Conservation (phyloP, 306 rosid species). For the Trifolium repens region DNA sequence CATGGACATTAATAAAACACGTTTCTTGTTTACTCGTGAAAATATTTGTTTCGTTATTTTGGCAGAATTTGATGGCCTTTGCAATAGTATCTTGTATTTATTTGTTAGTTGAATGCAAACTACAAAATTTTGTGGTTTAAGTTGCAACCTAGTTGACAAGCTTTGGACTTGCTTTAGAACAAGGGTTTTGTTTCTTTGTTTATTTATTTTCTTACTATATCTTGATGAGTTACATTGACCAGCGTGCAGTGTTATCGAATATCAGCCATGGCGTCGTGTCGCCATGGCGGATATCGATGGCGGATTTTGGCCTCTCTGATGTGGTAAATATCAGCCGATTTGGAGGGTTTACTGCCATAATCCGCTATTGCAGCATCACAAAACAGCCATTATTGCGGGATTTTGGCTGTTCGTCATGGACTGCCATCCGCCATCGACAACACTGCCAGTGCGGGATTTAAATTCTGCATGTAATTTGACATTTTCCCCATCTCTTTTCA, state of each 20-base stretch:
- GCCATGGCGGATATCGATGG: too few relatives aligned
- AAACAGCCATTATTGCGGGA: too few relatives aligned
- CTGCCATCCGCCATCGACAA: too few relatives aligned
- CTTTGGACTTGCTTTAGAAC: neutral
- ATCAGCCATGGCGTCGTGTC: too few relatives aligned
- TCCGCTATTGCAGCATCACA: too few relatives aligned
- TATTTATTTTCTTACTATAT: neutral
- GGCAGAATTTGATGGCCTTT: neutral
- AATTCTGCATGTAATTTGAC: conserved; percentile 9
- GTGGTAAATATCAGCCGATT: too few relatives aligned
- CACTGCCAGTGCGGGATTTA: neutral
- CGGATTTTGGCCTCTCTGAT: too few relatives aligned
- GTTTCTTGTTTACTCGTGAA: neutral
- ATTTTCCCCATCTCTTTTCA: conserved; percentile 9
- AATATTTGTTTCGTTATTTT: neutral
- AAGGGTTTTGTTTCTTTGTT: neutral
- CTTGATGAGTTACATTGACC: neutral
- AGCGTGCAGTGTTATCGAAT: too few relatives aligned
- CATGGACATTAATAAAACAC: neutral
- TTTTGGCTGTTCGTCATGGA: too few relatives aligned
- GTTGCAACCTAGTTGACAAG: conserved; percentile 15
- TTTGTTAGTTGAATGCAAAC: neutral
- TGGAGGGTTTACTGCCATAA: too few relatives aligned
- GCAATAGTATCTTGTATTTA: neutral
- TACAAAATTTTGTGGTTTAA: neutral